Evolutionary conservation across 257 asterid species (phyloP).

Genomic region (Jacaranda copaia): DNA sequence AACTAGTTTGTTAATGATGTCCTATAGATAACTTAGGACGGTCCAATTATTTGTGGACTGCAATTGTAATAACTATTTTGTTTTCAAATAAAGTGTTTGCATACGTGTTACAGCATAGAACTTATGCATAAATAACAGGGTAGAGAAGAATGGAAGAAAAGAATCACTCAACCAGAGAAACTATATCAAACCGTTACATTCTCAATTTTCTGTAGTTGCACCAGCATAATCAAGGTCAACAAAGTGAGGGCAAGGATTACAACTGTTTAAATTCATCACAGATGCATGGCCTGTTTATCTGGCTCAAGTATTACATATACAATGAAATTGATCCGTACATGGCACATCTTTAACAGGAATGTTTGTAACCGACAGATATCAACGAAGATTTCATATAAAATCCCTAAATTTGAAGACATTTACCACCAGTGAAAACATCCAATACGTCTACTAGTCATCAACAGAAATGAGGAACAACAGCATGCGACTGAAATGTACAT

Average conservation of each 20-base stretch:
- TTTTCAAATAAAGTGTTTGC: no score
- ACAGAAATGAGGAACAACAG: slow-evolving; percentile 28
- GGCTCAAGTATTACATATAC: slow-evolving; percentile 33
- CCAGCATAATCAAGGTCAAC: neutral
- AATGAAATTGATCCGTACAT: slow-evolving; percentile 17
- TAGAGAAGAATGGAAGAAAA: neutral
- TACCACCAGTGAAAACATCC: slow-evolving; percentile 15
- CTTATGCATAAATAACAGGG: neutral
- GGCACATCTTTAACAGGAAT: slow-evolving; percentile 35
- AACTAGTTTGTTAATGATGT: no score
- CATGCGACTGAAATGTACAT: slow-evolving; percentile 3
- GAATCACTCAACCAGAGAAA: neutral
- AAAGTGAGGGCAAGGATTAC: neutral
- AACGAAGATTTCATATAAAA: slow-evolving; percentile 17
- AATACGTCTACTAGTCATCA: slow-evolving; percentile 17
- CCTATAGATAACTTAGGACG: no score
- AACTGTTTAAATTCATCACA: neutral
- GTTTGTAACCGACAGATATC: slow-evolving; percentile 15
- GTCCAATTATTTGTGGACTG: no score
- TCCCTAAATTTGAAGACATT: slow-evolving; percentile 5
- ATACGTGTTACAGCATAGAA: no score
- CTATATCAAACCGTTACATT: neutral
- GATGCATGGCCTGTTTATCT: no score
- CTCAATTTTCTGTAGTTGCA: neutral
- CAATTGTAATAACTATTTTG: no score